A percentile compares a stretch with the other conserved stretches of the same genome.
These are phyloP conservation scores for Oryza brachyantha DNA, from an alignment of 176 grass and related monocot species.

Conservation along the genomic window DNA sequence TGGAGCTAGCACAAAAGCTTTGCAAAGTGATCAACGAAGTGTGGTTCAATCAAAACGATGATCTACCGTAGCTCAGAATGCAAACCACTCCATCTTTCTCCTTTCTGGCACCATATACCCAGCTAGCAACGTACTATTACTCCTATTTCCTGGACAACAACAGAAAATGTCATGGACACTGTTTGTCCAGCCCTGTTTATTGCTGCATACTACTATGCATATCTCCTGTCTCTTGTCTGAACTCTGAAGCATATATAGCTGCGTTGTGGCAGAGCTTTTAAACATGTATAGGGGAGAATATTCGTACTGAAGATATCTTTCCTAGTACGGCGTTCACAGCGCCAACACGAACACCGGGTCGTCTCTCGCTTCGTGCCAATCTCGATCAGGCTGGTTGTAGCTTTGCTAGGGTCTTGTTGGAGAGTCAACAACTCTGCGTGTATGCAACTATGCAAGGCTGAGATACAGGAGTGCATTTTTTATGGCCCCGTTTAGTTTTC, in stretches of 20 bases:
- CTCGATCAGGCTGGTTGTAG: not conserved
- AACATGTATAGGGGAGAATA: slow-evolving; percentile 21
- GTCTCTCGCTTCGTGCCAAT: not conserved
- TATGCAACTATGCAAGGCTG: not conserved
- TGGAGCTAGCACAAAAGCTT: not conserved
- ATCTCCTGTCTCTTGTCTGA: not conserved
- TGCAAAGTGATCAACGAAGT: not conserved
- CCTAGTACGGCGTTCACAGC: not conserved
- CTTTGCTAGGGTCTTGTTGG: not conserved
- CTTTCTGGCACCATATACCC: not conserved
- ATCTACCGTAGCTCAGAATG: not conserved
- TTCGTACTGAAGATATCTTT: slow-evolving; percentile 5
- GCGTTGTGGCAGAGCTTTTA: not conserved
- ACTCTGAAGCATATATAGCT: not conserved
- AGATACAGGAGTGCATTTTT: not conserved
- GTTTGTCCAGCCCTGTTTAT: not conserved
- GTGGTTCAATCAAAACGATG: not conserved
- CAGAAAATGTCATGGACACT: not conserved
- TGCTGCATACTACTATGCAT: not conserved
- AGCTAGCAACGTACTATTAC: not conserved
- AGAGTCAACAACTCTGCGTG: not conserved
- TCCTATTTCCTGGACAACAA: slow-evolving; percentile 7
- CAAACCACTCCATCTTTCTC: not conserved
- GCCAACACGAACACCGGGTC: not conserved
- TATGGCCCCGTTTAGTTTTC: too few species aligned